Evolutionary conservation across 176 grass and related monocot species (phyloP).

Genomic region (Bolboschoenus planiculmis): DNA sequence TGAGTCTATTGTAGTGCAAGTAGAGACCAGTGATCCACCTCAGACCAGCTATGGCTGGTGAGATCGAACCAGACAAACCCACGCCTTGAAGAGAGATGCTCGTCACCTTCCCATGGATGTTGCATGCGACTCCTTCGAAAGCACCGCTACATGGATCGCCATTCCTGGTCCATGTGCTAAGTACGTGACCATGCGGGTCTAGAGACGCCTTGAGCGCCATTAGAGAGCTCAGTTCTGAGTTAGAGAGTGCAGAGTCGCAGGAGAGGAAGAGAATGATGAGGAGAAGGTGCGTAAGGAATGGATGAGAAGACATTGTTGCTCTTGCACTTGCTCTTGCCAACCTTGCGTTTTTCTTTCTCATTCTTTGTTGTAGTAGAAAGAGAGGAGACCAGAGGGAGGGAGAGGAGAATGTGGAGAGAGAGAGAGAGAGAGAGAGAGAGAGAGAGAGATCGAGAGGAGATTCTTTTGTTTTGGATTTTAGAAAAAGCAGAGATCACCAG

Average conservation of each 20-base stretch:
- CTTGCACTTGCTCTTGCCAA: neutral
- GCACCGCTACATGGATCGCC: conserved; percentile 41
- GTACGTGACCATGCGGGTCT: conserved; percentile 46
- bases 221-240: conserved; percentile 32
- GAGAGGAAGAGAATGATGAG: neutral
- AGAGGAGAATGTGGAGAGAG: neutral
- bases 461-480: conserved; percentile 3
- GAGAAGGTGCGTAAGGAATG: neutral
- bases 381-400: neutral
- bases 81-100: conserved; percentile 74
- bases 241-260: neutral
- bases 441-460: neutral
- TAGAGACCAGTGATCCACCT: conserved; percentile 66
- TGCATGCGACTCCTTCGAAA: conserved; percentile 70
- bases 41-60: conserved; percentile 56
- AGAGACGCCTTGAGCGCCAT: conserved; percentile 47
- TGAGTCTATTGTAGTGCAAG: conserved; percentile 84
- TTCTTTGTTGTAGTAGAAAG: neutral
- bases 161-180: conserved; percentile 50
- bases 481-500: neutral
- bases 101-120: conserved; percentile 49
- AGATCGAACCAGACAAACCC: conserved; percentile 57
- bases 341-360: neutral
- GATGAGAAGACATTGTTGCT: neutral
- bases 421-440: neutral